Evolutionary conservation across 1,284 basidiomycete species (phyloP).

Genomic region (Pterulicium gracile): DNA sequence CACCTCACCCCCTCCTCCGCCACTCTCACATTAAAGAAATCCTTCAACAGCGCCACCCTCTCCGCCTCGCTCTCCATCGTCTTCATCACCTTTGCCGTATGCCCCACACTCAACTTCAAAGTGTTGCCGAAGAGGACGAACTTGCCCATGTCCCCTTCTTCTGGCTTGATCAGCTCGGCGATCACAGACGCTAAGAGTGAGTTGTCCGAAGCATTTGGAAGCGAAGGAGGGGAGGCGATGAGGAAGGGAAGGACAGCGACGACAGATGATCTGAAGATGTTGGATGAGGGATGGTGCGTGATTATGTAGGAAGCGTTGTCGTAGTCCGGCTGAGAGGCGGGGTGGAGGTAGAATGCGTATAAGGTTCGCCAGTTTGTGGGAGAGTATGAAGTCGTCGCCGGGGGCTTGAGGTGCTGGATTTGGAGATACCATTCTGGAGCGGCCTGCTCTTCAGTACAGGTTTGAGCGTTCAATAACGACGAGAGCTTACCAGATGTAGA

Average conservation of each 20-base stretch:
- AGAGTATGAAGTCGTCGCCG: neutral
- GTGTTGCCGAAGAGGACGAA: neutral
- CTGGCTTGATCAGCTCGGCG: neutral
- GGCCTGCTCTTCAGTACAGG: neutral
- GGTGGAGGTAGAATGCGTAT: neutral
- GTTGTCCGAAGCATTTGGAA: neutral
- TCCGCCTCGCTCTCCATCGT: neutral
- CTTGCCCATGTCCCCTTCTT: neutral
- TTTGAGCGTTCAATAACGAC: neutral
- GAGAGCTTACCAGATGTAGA: neutral
- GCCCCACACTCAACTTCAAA: neutral
- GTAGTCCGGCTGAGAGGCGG: neutral
- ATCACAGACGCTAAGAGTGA: neutral
- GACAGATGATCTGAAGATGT: neutral
- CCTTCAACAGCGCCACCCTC: neutral
- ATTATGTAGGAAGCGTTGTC: neutral
- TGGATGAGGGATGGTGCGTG: neutral
- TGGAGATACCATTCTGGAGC: neutral
- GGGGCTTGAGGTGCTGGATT: neutral
- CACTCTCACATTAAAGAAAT: neutral
- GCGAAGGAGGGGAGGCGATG: neutral
- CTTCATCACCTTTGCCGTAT: neutral
- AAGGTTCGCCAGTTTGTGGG: neutral
- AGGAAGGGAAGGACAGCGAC: neutral
- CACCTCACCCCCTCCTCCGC: neutral